Evolutionary conservation across 2,329 filamentous ascomycete genomes (phyloP).

Genomic region (Zymoseptoria tritici): DNA sequence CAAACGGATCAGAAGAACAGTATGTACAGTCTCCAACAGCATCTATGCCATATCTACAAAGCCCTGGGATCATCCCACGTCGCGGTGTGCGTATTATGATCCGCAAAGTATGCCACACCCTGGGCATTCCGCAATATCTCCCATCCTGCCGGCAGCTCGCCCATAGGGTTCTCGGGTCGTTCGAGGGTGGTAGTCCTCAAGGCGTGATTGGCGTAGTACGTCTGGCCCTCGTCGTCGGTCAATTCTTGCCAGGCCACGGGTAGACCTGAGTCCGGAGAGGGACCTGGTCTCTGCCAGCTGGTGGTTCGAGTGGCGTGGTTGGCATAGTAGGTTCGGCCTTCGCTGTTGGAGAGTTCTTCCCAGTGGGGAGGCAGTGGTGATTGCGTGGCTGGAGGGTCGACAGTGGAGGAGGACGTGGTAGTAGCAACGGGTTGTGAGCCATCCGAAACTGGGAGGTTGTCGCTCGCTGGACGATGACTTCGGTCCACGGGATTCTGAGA

Average conservation of each 20-base stretch:
- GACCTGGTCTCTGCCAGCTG: not conserved
- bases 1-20: not conserved
- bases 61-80: not conserved
- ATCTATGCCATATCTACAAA: not conserved
- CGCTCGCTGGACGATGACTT: not conserved
- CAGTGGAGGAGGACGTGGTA: not conserved
- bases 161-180: not conserved
- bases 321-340: slow-evolving; percentile 2
- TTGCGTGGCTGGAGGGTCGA: not conserved
- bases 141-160: slow-evolving; percentile 4
- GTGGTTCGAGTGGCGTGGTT: slow-evolving; percentile 3
- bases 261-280: not conserved
- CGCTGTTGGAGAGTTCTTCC: slow-evolving; percentile 1
- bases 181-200: slow-evolving; percentile 1
- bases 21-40: not conserved
- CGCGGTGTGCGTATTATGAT: slow-evolving; percentile 2
- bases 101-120: slow-evolving; percentile 2
- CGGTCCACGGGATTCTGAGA: not conserved
- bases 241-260: slow-evolving; percentile 3
- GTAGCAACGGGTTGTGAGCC: not conserved
- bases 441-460: not conserved
- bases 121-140: slow-evolving; percentile 1
- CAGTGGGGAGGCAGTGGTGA: slow-evolving; percentile 1
- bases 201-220: slow-evolving; percentile 3
- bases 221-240: slow-evolving; percentile 1